A percentile compares a stretch with the other conserved stretches of the same genome.
Conservation (phyloP, 768 basidiomycete genomes). For the Cystofilobasidium macerans region DNA sequence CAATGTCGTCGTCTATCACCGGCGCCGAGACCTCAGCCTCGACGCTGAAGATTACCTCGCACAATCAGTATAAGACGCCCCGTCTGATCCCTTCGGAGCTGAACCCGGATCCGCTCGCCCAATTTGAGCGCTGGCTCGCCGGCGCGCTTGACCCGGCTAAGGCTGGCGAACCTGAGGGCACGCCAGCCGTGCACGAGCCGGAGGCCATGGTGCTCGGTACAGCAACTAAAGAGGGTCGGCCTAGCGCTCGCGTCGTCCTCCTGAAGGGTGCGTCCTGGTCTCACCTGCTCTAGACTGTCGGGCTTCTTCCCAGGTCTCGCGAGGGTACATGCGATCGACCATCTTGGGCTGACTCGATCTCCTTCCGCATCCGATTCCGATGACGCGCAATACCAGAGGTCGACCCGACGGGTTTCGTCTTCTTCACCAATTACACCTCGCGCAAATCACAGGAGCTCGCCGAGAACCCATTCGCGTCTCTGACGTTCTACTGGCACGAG, state of each 20-base stretch:
- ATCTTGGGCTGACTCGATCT: conserved; percentile 4
- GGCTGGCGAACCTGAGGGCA: conserved; percentile 30
- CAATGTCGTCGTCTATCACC: conserved; percentile 16
- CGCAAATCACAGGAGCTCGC: conserved; percentile 77
- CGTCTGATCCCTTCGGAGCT: conserved; percentile 56
- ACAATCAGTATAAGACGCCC: conserved; percentile 63
- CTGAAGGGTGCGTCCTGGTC: conserved; percentile 21
- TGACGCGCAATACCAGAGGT: conserved; percentile 44
- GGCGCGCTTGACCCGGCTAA: conserved; percentile 30
- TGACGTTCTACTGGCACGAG: conserved; percentile 88
- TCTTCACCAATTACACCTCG: conserved; percentile 93
- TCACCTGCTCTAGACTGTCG: too few relatives aligned
- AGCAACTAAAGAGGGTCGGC: conserved; percentile 11
- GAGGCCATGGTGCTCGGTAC: conserved; percentile 55
- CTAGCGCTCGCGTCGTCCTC: conserved; percentile 20
- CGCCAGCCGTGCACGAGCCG: conserved; percentile 57
- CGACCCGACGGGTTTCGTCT: conserved; percentile 73
- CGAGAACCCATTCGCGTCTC: conserved; percentile 62
- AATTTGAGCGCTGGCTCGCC: conserved; percentile 80
- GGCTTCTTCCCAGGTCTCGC: background rate
- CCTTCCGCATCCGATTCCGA: conserved; percentile 31
- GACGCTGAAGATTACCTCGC: conserved; percentile 49
- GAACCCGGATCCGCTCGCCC: conserved; percentile 58
- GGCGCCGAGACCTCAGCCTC: background rate
- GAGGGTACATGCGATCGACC: background rate